phyloP scores from a whole-genome alignment of 805 yeast species.

The Wickerhamomyces chambardii region DNA sequence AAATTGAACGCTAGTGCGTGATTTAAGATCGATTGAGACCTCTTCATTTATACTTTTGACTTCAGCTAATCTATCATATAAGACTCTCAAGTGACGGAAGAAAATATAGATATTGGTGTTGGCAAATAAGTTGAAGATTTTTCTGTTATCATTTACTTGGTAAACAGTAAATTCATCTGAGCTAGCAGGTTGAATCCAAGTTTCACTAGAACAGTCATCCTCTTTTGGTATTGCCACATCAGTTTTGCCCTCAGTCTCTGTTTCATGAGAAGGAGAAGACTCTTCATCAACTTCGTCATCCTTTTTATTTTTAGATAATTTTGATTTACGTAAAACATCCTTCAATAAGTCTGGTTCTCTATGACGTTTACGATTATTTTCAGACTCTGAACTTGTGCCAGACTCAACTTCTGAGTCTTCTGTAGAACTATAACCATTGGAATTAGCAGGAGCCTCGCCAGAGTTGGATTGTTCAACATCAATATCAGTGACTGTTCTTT shows the following conservation, averaged over 20 bases:
- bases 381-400: constrained; percentile 8
- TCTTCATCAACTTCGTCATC: constrained; percentile 21
- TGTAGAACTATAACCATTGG: constrained; percentile 6
- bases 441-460: constrained; percentile 13
- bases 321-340: constrained; percentile 51
- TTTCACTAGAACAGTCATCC: constrained; percentile 14
- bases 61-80: constrained; percentile 74
- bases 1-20: constrained; percentile 59
- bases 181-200: constrained; percentile 15
- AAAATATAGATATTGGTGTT: constrained; percentile 86
- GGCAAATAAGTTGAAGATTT: constrained; percentile 69
- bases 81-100: constrained; percentile 73
- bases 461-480: constrained; percentile 1
- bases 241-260: constrained; percentile 13
- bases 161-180: constrained; percentile 16
- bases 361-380: constrained; percentile 20
- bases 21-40: constrained; percentile 66
- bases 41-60: constrained; percentile 61
- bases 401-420: neutral
- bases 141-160: constrained; percentile 29
- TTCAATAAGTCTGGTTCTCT: constrained; percentile 46
- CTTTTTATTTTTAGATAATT: constrained; percentile 20
- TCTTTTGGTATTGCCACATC: constrained; percentile 15
- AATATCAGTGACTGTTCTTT: constrained; percentile 16
- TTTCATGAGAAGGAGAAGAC: constrained; percentile 15